Evolutionary conservation across 805 yeast genomes (phyloP).

Genomic region (Yarrowia sp.): DNA sequence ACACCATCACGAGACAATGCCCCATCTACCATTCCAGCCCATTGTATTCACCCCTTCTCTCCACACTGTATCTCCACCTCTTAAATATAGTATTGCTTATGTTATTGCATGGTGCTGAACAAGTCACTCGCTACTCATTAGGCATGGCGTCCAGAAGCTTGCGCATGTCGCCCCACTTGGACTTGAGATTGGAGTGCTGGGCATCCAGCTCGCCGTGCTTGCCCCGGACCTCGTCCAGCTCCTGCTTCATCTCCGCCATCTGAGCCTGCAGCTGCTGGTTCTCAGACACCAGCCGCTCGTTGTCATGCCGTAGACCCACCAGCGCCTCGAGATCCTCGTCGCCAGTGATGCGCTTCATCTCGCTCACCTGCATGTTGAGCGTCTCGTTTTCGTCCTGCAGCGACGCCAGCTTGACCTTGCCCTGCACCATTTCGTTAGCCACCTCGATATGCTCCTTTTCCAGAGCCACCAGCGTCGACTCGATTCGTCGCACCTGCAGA

Average conservation of each 20-base stretch:
- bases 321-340: slow-evolving; percentile 11
- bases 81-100: not conserved
- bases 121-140: not conserved
- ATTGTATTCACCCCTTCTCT: no score
- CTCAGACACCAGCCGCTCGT: slow-evolving; percentile 11
- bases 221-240: slow-evolving; percentile 27
- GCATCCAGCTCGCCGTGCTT: slow-evolving; percentile 29
- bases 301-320: not conserved
- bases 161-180: slow-evolving; percentile 23
- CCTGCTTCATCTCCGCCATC: slow-evolving; percentile 11
- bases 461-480: slow-evolving; percentile 61
- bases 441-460: slow-evolving; percentile 81
- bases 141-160: slow-evolving; percentile 22
- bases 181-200: slow-evolving; percentile 17
- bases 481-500: slow-evolving; percentile 68
- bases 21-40: not conserved
- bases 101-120: not conserved
- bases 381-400: slow-evolving; percentile 70
- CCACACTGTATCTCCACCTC: not conserved
- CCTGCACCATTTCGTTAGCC: slow-evolving; percentile 82
- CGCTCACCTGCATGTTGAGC: slow-evolving; percentile 40
- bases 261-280: slow-evolving; percentile 18
- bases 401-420: slow-evolving; percentile 71
- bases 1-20: no score
- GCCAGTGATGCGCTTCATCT: slow-evolving; percentile 29